These are phyloP conservation scores for Trapa bicornis DNA, from an alignment of 345 rosid species.

Conservation along the genomic window DNA sequence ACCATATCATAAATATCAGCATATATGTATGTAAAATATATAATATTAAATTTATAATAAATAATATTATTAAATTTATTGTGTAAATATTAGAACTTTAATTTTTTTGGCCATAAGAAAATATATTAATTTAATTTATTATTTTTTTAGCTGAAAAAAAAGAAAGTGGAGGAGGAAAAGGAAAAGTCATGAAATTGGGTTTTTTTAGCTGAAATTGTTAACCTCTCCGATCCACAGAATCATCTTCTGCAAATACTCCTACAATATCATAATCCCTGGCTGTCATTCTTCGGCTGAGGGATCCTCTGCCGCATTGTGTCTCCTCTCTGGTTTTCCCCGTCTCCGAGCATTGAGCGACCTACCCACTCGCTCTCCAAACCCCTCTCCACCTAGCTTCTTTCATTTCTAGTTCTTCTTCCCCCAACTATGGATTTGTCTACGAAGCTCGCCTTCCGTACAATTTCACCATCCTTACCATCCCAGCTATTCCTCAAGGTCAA, in stretches of 20 bases:
- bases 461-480: conserved; percentile 16
- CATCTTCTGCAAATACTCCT: not conserved
- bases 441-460: conserved; percentile 42
- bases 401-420: not conserved
- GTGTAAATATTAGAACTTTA: no score
- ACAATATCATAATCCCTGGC: not conserved
- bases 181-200: not conserved
- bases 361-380: not conserved
- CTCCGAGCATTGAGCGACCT: not conserved
- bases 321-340: conserved; percentile 6
- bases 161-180: no score
- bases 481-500: conserved; percentile 8
- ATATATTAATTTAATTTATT: no score
- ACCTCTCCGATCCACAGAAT: not conserved
- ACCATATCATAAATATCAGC: no score
- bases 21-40: no score
- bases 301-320: not conserved
- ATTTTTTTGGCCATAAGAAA: no score
- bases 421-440: conserved; percentile 45
- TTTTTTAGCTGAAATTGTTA: not conserved
- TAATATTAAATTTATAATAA: no score
- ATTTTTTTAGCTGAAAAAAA: no score
- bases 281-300: not conserved
- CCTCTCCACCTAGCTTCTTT: not conserved
- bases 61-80: no score